A percentile compares a stretch with the other conserved stretches of the same genome.
Conservation (phyloP, 306 rosid genomes). For the Alnus rubra region DNA sequence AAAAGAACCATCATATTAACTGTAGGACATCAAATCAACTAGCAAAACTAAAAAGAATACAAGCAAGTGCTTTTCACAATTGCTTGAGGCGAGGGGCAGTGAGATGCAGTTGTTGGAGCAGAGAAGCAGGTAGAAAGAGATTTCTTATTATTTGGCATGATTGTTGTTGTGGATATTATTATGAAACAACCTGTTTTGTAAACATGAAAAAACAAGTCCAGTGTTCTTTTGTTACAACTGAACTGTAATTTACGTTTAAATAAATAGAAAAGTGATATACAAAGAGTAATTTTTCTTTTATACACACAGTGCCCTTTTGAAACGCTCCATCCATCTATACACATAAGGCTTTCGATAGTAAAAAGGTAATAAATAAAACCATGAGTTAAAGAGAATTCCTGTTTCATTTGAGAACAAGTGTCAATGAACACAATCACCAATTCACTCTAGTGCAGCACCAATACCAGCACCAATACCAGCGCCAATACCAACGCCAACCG, state of each 20-base stretch:
- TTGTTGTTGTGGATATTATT: no score
- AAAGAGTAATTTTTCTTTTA: not conserved
- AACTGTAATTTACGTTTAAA: not conserved
- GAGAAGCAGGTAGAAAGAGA: no score
- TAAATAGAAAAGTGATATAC: not conserved
- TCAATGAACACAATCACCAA: constrained; percentile 16
- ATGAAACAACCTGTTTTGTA: not conserved
- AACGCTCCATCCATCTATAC: constrained; percentile 77
- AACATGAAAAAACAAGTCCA: not conserved
- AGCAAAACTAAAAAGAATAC: no score
- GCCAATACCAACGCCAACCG: no score
- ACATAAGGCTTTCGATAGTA: constrained; percentile 75
- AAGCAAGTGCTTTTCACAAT: no score
- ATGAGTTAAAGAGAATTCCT: constrained; percentile 79
- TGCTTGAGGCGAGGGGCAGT: no score
- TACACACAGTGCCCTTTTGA: constrained; percentile 75
- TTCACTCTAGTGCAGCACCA: no score
- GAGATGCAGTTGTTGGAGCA: no score
- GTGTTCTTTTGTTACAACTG: not conserved
- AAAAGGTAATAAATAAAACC: constrained; percentile 59
- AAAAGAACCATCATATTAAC: no score
- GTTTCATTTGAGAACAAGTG: constrained; percentile 33
- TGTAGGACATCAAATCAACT: no score
- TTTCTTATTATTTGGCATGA: no score
- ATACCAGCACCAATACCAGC: no score